Evolutionary conservation across 352 stramenopile genomes (phyloP).

Genomic region (Globisporangium paroecandrum): DNA sequence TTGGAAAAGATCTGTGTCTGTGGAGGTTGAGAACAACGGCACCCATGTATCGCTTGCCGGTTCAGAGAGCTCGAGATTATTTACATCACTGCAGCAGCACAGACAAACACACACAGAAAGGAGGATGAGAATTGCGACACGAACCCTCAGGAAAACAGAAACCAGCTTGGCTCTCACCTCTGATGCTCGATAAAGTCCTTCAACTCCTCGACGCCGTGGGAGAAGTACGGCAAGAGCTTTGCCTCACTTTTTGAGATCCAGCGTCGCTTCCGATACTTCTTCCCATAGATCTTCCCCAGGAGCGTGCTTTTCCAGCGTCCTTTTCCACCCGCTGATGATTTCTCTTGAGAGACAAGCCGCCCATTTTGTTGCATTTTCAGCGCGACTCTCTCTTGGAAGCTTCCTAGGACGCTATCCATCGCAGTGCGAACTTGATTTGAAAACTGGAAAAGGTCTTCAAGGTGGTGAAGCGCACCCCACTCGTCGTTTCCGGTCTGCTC

Average conservation of each 20-base stretch:
- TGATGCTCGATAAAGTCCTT: constrained; percentile 51
- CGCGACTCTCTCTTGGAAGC: constrained; percentile 61
- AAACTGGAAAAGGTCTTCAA: constrained; percentile 41
- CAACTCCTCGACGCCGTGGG: constrained; percentile 57
- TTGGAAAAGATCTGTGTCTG: constrained; percentile 12
- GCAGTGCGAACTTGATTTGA: constrained; percentile 26
- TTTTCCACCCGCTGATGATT: neutral
- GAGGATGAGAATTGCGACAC: neutral
- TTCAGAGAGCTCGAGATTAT: constrained; percentile 9
- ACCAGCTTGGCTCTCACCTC: constrained; percentile 26
- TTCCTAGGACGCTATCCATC: constrained; percentile 38
- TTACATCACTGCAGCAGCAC: constrained; percentile 10
- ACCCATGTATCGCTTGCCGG: constrained; percentile 1
- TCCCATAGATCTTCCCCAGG: constrained; percentile 51
- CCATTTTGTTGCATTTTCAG: constrained; percentile 61
- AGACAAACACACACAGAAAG: neutral
- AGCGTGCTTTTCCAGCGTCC: constrained; percentile 49
- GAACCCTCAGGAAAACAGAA: neutral
- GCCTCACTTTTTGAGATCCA: constrained; percentile 57
- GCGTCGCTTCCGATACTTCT: constrained; percentile 51
- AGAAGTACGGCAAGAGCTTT: constrained; percentile 63
- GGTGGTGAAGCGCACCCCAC: constrained; percentile 35
- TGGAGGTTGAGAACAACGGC: neutral
- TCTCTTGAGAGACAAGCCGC: constrained; percentile 13
- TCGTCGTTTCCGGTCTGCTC: constrained; percentile 31